These are phyloP conservation scores for Phytophthora citrophthora DNA, from an alignment of 352 stramenopile species.

Conservation along the genomic window DNA sequence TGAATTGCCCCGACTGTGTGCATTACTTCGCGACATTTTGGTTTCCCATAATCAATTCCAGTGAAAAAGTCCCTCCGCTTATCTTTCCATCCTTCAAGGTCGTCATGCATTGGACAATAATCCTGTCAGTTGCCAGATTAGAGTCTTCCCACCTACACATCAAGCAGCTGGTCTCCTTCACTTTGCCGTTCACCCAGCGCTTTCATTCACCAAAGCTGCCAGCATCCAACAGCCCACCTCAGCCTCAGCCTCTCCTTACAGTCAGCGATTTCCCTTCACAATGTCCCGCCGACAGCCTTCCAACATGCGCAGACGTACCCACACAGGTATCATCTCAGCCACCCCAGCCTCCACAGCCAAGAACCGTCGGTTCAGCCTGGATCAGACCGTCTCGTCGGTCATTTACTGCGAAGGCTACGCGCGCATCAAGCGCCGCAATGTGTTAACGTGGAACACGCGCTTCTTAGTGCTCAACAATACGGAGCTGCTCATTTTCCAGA, in stretches of 20 bases:
- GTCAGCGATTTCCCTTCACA: neutral
- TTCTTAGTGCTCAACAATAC: conserved; percentile 60
- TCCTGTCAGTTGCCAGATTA: neutral
- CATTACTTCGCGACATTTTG: conserved; percentile 17
- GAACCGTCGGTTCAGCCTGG: conserved; percentile 35
- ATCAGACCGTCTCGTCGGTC: conserved; percentile 20
- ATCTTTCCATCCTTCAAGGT: conserved; percentile 15
- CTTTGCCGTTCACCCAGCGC: conserved; percentile 7
- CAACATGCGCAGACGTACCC: conserved; percentile 13
- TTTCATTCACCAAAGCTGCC: conserved; percentile 20
- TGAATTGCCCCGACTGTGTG: neutral
- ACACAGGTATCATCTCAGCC: conserved; percentile 7
- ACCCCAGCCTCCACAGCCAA: conserved; percentile 7
- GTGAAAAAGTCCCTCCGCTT: conserved; percentile 9
- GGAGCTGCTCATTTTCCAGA: conserved; percentile 55
- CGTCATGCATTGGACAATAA: conserved; percentile 2
- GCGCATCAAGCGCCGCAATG: conserved; percentile 63
- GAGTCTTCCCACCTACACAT: conserved; percentile 12
- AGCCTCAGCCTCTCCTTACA: neutral
- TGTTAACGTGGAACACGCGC: conserved; percentile 66
- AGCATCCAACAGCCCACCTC: conserved; percentile 12
- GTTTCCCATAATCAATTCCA: conserved; percentile 1
- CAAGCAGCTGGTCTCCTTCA: conserved; percentile 15
- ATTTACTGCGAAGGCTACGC: conserved; percentile 66
- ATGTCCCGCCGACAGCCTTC: conserved; percentile 14